phyloP scores from a whole-genome alignment of 1,139 yeast genomes.

The Hemisphaericaspora lyxosophila region DNA sequence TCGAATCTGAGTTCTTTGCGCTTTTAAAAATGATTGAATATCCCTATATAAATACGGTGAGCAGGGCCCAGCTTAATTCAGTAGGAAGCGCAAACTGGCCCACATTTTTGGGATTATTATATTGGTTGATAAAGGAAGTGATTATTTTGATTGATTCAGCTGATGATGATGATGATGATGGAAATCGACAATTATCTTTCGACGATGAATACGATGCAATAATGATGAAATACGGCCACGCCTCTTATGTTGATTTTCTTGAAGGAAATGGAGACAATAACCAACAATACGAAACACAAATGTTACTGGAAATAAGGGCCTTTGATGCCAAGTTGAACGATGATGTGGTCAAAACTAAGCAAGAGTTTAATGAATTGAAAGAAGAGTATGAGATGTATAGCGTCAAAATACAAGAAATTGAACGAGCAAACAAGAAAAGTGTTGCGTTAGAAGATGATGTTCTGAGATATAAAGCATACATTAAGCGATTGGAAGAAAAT shows the following conservation, averaged over 20 bases:
- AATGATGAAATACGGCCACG: conserved; percentile 64
- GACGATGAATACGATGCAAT: conserved; percentile 54
- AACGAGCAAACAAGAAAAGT: conserved; percentile 52
- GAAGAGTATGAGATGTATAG: conserved; percentile 17
- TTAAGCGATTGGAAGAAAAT: conserved; percentile 20
- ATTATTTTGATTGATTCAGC: conserved; percentile 34
- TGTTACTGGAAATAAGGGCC: background rate
- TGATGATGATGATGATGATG: too few relatives aligned
- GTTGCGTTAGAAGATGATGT: conserved; percentile 72
- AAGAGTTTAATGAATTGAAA: conserved; percentile 24
- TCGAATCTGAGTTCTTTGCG: conserved; percentile 75
- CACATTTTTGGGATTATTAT: conserved; percentile 72
- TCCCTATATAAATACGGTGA: conserved; percentile 79
- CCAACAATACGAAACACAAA: conserved; percentile 45
- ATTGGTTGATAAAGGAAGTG: conserved; percentile 68
- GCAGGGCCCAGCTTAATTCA: conserved; percentile 82
- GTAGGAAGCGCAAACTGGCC: conserved; percentile 95
- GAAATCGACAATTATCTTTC: background rate
- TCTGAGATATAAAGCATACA: conserved; percentile 66
- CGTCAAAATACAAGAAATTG: conserved; percentile 19
- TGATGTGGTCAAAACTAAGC: conserved; percentile 44
- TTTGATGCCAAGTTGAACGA: conserved; percentile 23
- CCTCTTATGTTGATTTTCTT: conserved; percentile 67
- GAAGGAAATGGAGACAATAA: conserved; percentile 64
- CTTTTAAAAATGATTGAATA: conserved; percentile 66